phyloP scores from a whole-genome alignment of 441 rosid genomes.

The Adansonia grandidieri region DNA sequence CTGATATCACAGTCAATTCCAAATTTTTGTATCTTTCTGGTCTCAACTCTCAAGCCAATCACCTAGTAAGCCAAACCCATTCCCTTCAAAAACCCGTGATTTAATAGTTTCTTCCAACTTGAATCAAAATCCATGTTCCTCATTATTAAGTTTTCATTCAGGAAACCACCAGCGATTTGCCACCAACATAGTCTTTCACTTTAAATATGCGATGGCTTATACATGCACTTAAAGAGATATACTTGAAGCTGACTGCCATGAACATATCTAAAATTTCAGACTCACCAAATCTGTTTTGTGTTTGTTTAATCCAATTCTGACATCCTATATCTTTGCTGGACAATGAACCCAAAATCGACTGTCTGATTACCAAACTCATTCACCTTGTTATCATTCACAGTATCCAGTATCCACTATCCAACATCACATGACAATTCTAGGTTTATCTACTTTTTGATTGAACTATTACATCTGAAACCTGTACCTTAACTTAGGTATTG shows the following conservation, averaged over 20 bases:
- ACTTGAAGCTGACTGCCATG: not conserved
- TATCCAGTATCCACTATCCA: slow-evolving; percentile 5
- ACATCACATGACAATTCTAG: not conserved
- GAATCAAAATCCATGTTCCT: not conserved
- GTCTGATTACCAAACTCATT: slow-evolving; percentile 9
- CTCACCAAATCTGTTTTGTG: not conserved
- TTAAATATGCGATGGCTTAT: slow-evolving; percentile 2
- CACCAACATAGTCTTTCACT: not conserved
- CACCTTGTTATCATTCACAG: not conserved
- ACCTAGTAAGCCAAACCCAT: not conserved
- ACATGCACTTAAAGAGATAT: slow-evolving; percentile 5
- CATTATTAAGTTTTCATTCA: not conserved
- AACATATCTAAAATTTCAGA: not conserved
- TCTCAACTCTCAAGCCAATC: not conserved
- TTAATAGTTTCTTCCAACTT: slow-evolving; percentile 13
- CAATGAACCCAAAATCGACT: not conserved
- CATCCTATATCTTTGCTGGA: slow-evolving; percentile 22
- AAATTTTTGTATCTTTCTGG: slow-evolving; percentile 9
- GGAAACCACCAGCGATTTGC: not conserved
- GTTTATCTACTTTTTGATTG: slow-evolving; percentile 6
- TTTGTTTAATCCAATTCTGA: not conserved
- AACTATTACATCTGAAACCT: not conserved
- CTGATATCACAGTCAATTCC: not conserved
- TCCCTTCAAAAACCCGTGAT: not conserved
- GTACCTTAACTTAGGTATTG: not conserved